Conservation (phyloP, 2,329 filamentous ascomycete species). For the Phyllosticta ampelicida region DNA sequence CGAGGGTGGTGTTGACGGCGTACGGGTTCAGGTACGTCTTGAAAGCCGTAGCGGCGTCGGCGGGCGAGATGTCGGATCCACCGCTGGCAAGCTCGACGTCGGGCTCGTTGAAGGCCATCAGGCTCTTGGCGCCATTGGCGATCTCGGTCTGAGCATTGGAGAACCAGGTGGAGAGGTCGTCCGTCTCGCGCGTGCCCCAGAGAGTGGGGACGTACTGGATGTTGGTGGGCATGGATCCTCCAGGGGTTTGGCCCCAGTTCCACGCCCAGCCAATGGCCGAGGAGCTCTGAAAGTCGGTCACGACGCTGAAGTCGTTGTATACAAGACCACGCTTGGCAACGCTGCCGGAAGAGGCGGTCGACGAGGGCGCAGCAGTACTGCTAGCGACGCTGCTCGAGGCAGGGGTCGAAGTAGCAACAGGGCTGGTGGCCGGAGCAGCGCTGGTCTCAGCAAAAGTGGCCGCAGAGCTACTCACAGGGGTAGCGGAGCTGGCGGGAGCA, state of each 20-base stretch:
- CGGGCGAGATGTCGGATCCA: constrained; percentile 49
- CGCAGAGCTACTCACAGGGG: constrained; percentile 4
- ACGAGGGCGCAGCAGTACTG: constrained; percentile 12
- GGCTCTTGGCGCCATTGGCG: constrained; percentile 41
- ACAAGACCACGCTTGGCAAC: constrained; percentile 49
- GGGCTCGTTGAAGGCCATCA: constrained; percentile 64
- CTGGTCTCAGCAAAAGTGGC: background rate
- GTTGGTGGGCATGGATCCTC: constrained; percentile 27
- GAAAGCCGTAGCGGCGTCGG: constrained; percentile 43
- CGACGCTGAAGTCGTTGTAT: constrained; percentile 46
- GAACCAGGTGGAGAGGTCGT: constrained; percentile 42
- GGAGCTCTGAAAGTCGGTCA: constrained; percentile 35
- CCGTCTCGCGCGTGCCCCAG: constrained; percentile 40
- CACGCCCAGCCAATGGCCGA: constrained; percentile 46
- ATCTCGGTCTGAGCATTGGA: constrained; percentile 43
- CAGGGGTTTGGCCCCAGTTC: constrained; percentile 48
- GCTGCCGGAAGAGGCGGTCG: constrained; percentile 13
- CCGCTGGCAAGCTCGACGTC: constrained; percentile 46
- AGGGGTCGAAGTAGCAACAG: constrained; percentile 13
- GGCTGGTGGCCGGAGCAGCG: constrained; percentile 1
- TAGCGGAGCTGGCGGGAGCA: constrained; percentile 11
- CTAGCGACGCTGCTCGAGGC: constrained; percentile 14
- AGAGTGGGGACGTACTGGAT: constrained; percentile 55
- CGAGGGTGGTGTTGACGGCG: constrained; percentile 42
- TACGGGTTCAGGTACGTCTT: constrained; percentile 47